Base-by-base conservation (phyloP, 2,329 filamentous ascomycete species). In the Mycosphaerella arachidis region DNA sequence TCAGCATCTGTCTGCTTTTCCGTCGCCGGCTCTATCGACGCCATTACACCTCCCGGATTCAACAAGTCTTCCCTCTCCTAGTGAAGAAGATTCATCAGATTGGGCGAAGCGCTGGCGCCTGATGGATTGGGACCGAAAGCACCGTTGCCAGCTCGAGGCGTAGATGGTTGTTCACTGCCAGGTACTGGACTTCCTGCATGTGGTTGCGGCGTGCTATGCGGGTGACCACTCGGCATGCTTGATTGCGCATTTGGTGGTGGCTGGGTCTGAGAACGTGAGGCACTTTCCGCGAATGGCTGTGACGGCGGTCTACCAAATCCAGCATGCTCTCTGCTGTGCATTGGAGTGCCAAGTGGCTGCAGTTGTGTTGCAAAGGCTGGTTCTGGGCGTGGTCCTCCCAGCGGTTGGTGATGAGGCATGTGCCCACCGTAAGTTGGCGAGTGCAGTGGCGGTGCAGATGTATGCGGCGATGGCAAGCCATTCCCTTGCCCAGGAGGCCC, bases 21-120 rank as follows among this genome's bases (percentile, higher is more conserved):
- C 40, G 40, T 5, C 40, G 16, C 13, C n/a, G 13, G 7, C n/a
- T 43, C 40, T 43, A 43, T 43, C n/a, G 40, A 16, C 35, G 20
- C 18, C 31, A 16, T 33, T 56, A 9, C 18, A n/a, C 43, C 33
- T 45, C 29, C 29, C 31, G 24, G 48, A 30, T 30, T 27, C 31
- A 50, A 50, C 33, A 30, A 30, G 20, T 27, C 24, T 18, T 40
- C 27, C 13, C 24, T 29, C 24, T 57, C 18, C 60, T 64, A 79
- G 68, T 78, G 76, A 62, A 81, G 67, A 60, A 81, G 64, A 66
- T 81, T 80, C 57, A 75, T 73, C 67, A 81, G 69, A 59, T 75
- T 79, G 13, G 79, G 79, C 62, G 77, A 80, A 12, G 78, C 78
- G 61, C 78, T 80, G 13, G 79, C 72, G 16, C 72, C 72, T 30